Percentiles rank a stretch among this genome's conserved stretches.
Evolutionary conservation across 2,329 filamentous ascomycete species (phyloP).

Genomic region (Ophiocordyceps camponoti-leonardi): DNA sequence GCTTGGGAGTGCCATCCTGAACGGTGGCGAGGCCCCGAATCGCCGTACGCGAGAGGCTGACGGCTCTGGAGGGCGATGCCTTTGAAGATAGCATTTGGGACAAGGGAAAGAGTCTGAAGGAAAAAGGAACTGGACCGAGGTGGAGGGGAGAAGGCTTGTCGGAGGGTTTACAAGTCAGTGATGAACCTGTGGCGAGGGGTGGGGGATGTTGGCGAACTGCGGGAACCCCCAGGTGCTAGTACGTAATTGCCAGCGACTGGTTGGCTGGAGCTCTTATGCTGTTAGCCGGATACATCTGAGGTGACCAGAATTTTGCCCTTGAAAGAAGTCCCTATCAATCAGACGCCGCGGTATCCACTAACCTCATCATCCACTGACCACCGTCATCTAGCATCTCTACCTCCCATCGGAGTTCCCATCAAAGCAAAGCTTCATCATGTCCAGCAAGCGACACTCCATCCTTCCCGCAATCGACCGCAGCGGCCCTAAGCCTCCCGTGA

Average conservation of each 20-base stretch:
- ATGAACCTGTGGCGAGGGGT: not conserved
- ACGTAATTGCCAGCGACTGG: constrained; percentile 18
- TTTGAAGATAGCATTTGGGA: constrained; percentile 27
- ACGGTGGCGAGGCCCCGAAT: constrained; percentile 65
- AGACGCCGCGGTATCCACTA: too few relatives aligned
- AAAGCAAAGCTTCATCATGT: constrained; percentile 12
- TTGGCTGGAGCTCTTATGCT: constrained; percentile 19
- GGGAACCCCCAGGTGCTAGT: too few relatives aligned
- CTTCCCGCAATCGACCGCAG: constrained; percentile 33
- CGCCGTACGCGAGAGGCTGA: constrained; percentile 23
- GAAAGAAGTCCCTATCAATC: not conserved
- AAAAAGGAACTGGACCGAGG: constrained; percentile 3
- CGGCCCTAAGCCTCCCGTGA: constrained; percentile 42
- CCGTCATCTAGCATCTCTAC: not conserved
- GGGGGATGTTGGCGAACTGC: too few relatives aligned
- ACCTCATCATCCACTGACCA: not conserved
- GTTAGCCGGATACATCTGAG: too few relatives aligned
- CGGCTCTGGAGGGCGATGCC: constrained; percentile 21
- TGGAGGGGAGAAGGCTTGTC: constrained; percentile 6
- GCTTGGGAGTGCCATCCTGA: constrained; percentile 53
- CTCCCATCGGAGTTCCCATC: not conserved
- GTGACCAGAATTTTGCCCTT: too few relatives aligned
- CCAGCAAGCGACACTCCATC: constrained; percentile 37
- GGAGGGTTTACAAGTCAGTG: not conserved
- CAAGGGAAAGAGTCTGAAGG: constrained; percentile 7